These are phyloP conservation scores for Rubroshorea leprosula DNA, from an alignment of 345 rosid species.

Conservation along the genomic window DNA sequence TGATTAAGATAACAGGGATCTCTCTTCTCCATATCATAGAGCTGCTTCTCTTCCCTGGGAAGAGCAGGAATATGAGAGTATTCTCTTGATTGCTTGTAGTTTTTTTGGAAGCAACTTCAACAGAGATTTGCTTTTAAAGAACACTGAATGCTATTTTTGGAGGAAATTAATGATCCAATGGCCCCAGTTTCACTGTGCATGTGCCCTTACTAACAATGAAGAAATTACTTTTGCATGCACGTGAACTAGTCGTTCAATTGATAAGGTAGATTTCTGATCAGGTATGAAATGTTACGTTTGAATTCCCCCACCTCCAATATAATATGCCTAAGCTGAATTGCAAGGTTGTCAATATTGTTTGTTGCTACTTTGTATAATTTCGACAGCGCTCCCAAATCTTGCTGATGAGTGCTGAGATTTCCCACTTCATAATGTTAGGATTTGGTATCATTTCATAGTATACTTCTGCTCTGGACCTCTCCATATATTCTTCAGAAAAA, in stretches of 20 bases:
- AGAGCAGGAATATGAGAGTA: conserved; percentile 20
- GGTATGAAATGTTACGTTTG: too few relatives aligned
- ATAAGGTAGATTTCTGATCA: too few relatives aligned
- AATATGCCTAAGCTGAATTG: not conserved
- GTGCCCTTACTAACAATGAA: too few relatives aligned
- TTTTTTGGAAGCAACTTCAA: too few relatives aligned
- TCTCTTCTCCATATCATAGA: not conserved
- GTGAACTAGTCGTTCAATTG: too few relatives aligned
- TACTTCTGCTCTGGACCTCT: conserved; percentile 5
- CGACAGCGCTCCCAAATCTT: conserved; percentile 27
- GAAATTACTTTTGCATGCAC: too few relatives aligned
- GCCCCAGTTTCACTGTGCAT: too few relatives aligned
- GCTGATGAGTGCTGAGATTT: conserved; percentile 34
- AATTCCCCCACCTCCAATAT: too few relatives aligned
- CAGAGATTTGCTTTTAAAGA: too few relatives aligned
- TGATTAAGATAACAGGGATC: not conserved
- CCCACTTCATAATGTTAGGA: conserved; percentile 39
- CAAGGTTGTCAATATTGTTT: conserved; percentile 13
- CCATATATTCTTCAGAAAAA: conserved; percentile 14
- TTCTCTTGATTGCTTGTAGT: not conserved
- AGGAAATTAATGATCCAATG: too few relatives aligned
- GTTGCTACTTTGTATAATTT: conserved; percentile 7
- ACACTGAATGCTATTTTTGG: too few relatives aligned
- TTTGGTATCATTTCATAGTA: conserved; percentile 18
- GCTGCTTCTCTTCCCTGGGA: conserved; percentile 17